Percentiles rank a stretch among this genome's conserved stretches.
phyloP scores from a whole-genome alignment of 2,329 filamentous ascomycete genomes.

The Trichoderma hamatum region DNA sequence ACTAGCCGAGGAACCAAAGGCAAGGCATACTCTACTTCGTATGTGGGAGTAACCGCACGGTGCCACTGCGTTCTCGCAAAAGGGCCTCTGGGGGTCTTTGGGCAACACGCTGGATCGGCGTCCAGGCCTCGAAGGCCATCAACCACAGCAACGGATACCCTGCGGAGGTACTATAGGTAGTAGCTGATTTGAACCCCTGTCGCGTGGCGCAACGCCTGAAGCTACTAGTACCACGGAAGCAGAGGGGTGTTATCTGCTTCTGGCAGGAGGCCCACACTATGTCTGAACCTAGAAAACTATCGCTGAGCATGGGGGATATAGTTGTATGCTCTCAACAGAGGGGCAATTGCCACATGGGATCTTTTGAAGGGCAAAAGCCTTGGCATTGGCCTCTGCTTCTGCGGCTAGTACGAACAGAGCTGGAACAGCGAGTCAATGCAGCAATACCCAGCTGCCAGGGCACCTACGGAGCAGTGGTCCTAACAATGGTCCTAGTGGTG shows the following conservation, averaged over 20 bases:
- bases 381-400: conserved; percentile 2
- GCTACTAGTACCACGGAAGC: not conserved
- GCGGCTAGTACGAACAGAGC: not conserved
- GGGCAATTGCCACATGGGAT: conserved; percentile 12
- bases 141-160: not conserved
- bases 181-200: conserved; percentile 2
- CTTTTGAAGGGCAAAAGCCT: conserved; percentile 13
- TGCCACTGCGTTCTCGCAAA: conserved; percentile 2
- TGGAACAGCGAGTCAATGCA: not conserved
- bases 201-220: conserved; percentile 2
- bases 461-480: not conserved
- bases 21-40: not conserved
- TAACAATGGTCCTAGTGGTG: not conserved
- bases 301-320: not conserved
- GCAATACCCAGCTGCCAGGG: not conserved
- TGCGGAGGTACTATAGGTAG: not conserved
- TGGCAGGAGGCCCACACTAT: conserved; percentile 12
- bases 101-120: not conserved
- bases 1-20: conserved; percentile 7
- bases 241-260: conserved; percentile 5
- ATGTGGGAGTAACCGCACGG: not conserved
- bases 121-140: not conserved
- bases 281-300: not conserved
- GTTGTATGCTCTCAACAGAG: not conserved
- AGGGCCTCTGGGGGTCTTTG: conserved; percentile 11